Conservation (phyloP, 208 protist species). For the Endotrypanum monterogeii region DNA sequence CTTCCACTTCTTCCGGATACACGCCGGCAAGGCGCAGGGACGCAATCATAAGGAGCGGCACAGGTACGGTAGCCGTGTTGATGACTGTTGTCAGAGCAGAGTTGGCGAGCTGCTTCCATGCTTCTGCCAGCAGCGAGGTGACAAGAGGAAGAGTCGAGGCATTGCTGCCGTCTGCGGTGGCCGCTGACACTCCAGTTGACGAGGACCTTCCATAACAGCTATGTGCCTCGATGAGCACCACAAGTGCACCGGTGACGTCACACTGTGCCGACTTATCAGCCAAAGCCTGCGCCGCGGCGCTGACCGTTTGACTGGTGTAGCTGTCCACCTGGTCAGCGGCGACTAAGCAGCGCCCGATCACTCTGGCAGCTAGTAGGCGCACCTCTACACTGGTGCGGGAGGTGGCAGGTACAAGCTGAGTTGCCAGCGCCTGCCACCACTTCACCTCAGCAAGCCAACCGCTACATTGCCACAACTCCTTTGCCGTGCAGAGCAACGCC, state of each 20-base stretch:
- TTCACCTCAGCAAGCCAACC: constrained; percentile 27
- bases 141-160: constrained; percentile 51
- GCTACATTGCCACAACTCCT: constrained; percentile 16
- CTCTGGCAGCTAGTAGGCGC: constrained; percentile 40
- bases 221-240: constrained; percentile 35
- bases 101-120: constrained; percentile 26
- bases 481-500: constrained; percentile 10
- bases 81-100: constrained; percentile 3
- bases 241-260: constrained; percentile 27
- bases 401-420: constrained; percentile 6
- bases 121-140: constrained; percentile 51
- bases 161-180: not conserved
- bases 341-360: constrained; percentile 28
- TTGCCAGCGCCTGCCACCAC: constrained; percentile 13
- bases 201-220: constrained; percentile 10
- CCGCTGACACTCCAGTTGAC: not conserved
- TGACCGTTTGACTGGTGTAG: constrained; percentile 35
- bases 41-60: constrained; percentile 14
- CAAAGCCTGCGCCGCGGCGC: constrained; percentile 12
- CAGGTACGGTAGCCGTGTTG: not conserved
- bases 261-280: constrained; percentile 1
- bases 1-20: constrained; percentile 28
- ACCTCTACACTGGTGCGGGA: constrained; percentile 28
- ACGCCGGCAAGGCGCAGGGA: constrained; percentile 20
- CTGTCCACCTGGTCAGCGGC: constrained; percentile 27